These are phyloP conservation scores for Brassica rapa DNA, from an alignment of 345 rosid genomes.

Conservation along the genomic window DNA sequence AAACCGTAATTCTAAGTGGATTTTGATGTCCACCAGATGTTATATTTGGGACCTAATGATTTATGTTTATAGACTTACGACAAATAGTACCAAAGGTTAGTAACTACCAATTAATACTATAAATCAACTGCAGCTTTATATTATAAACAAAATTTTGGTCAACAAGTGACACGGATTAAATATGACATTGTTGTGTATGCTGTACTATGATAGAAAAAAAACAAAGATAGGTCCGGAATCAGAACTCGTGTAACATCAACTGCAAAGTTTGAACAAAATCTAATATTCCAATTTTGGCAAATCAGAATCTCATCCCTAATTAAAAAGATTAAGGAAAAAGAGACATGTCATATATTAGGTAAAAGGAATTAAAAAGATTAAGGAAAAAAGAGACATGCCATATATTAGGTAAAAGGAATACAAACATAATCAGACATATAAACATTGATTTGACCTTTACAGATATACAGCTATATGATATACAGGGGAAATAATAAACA, in stretches of 20 bases:
- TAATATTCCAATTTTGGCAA: conserved; percentile 36
- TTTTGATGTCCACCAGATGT: background rate
- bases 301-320: conserved; percentile 39
- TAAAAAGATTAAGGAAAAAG: conserved; percentile 23
- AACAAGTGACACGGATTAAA: background rate
- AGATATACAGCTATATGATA: conserved; percentile 16
- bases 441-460: conserved; percentile 29
- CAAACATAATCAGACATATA: conserved; percentile 36
- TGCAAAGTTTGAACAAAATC: conserved; percentile 30
- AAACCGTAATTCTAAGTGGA: too few relatives aligned
- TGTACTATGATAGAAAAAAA: conserved; percentile 9
- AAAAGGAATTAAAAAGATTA: conserved; percentile 18
- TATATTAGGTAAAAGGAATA: conserved; percentile 15
- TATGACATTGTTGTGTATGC: background rate
- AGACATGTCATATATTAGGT: conserved; percentile 21
- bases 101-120: background rate
- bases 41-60: background rate
- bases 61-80: background rate
- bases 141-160: background rate
- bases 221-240: conserved; percentile 18
- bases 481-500: background rate
- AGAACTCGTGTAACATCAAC: conserved; percentile 35
- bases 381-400: conserved; percentile 16
- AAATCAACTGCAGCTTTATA: background rate
- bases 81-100: background rate